Conservation (phyloP, 2,329 filamentous ascomycete genomes). For the Sphaerostilbella broomeana region DNA sequence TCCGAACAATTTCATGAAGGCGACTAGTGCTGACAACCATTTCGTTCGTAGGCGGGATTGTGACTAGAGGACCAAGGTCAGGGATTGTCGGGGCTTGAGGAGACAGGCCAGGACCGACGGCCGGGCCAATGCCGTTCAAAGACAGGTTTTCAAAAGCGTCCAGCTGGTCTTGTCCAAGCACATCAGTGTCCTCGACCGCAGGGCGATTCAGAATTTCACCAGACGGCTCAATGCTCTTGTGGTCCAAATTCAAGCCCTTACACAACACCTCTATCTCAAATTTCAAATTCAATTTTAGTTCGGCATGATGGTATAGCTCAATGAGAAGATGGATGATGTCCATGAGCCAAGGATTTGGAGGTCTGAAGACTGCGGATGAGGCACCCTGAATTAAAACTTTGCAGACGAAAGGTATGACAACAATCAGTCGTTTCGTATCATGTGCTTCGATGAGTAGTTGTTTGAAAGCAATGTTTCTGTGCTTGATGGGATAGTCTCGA, state of each 20-base stretch:
- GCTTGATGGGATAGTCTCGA: constrained; percentile 89
- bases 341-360: constrained; percentile 96
- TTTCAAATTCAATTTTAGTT: constrained; percentile 92
- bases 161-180: constrained; percentile 58
- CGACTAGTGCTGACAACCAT: constrained; percentile 67
- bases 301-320: constrained; percentile 87
- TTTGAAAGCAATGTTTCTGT: constrained; percentile 95
- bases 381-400: constrained; percentile 85
- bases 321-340: constrained; percentile 87
- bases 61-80: constrained; percentile 71
- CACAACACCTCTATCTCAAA: constrained; percentile 98
- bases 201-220: constrained; percentile 75
- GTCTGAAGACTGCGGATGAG: constrained; percentile 80
- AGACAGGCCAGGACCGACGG: constrained; percentile 66
- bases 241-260: constrained; percentile 84
- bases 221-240: constrained; percentile 84
- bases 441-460: constrained; percentile 90
- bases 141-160: constrained; percentile 80
- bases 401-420: constrained; percentile 96
- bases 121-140: constrained; percentile 64
- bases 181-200: constrained; percentile 55
- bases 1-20: constrained; percentile 70
- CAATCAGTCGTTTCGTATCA: constrained; percentile 81
- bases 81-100: constrained; percentile 75
- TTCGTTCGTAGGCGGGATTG: constrained; percentile 74